These are phyloP conservation scores for Heliamphora exappendiculata DNA, from an alignment of 148 eudicot genomes.

Conservation along the genomic window DNA sequence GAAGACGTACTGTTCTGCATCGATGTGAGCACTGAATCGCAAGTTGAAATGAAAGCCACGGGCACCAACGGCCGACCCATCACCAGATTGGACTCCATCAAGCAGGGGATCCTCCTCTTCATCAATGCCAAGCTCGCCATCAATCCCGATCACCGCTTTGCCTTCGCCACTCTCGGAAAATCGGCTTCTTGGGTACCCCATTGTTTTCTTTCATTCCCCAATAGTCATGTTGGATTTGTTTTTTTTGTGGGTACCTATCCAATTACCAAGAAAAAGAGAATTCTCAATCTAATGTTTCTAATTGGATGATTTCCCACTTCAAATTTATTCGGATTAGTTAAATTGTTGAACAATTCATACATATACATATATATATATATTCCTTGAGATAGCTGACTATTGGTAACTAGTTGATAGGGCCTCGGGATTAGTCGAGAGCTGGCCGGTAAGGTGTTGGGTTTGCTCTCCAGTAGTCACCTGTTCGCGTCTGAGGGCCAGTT, in stretches of 20 bases:
- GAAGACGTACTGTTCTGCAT: slow-evolving; percentile 84
- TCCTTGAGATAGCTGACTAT: no score
- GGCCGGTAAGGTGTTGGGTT: no score
- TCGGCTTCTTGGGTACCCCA: slow-evolving; percentile 58
- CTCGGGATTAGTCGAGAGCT: no score
- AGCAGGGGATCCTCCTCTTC: slow-evolving; percentile 70
- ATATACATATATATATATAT: no score
- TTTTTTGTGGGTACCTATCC: not conserved
- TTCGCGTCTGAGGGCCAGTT: no score
- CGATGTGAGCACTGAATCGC: slow-evolving; percentile 62
- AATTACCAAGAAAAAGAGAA: not conserved
- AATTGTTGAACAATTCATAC: no score
- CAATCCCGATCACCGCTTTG: slow-evolving; percentile 76
- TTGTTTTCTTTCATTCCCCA: not conserved
- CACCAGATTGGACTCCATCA: slow-evolving; percentile 67
- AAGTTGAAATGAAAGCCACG: slow-evolving; percentile 59
- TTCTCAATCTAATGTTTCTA: not conserved
- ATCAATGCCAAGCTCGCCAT: slow-evolving; percentile 65
- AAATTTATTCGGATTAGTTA: not conserved
- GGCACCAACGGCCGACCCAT: slow-evolving; percentile 55
- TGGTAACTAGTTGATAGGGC: no score
- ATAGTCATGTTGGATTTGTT: not conserved
- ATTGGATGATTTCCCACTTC: not conserved
- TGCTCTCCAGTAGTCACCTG: no score
- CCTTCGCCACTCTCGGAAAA: slow-evolving; percentile 43